These are phyloP conservation scores for Kwoniella sp. DNA, from an alignment of 768 basidiomycete species.

Conservation along the genomic window DNA sequence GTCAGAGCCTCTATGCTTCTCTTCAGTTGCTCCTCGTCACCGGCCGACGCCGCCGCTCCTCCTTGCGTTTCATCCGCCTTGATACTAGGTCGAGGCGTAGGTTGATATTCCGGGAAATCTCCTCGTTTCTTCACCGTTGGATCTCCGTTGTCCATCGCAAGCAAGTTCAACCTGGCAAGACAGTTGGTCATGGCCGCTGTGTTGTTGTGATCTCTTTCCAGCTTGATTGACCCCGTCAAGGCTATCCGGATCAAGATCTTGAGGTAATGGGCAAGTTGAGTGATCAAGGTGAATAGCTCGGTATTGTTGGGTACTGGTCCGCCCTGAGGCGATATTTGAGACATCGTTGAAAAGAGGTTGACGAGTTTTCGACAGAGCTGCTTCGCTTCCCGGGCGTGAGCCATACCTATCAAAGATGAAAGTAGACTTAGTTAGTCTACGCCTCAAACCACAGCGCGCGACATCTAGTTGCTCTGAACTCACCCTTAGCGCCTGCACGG, in stretches of 20 bases:
- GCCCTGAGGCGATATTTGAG: constrained; percentile 68
- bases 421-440: not conserved
- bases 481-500: constrained; percentile 79
- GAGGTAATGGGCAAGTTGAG: constrained; percentile 97
- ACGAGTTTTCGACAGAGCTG: constrained; percentile 99
- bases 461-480: constrained; percentile 37
- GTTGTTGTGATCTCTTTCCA: constrained; percentile 85
- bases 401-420: constrained; percentile 69
- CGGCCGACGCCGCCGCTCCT: constrained; percentile 57
- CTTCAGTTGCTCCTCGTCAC: constrained; percentile 57
- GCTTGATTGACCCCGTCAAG: constrained; percentile 88
- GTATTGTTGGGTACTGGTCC: constrained; percentile 63
- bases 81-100: constrained; percentile 21
- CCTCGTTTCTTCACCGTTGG: constrained; percentile 48
- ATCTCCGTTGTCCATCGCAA: constrained; percentile 64
- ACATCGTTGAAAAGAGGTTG: constrained; percentile 92
- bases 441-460: too few species aligned
- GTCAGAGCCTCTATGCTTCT: constrained; percentile 40
- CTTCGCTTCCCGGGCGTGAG: constrained; percentile 95
- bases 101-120: constrained; percentile 28
- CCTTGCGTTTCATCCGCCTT: constrained; percentile 21
- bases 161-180: constrained; percentile 86
- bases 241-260: constrained; percentile 99
- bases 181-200: constrained; percentile 83
- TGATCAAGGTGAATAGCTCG: constrained; percentile 93